phyloP scores from a whole-genome alignment of 352 stramenopile genomes.

The Stephanocyclus meneghinianus region DNA sequence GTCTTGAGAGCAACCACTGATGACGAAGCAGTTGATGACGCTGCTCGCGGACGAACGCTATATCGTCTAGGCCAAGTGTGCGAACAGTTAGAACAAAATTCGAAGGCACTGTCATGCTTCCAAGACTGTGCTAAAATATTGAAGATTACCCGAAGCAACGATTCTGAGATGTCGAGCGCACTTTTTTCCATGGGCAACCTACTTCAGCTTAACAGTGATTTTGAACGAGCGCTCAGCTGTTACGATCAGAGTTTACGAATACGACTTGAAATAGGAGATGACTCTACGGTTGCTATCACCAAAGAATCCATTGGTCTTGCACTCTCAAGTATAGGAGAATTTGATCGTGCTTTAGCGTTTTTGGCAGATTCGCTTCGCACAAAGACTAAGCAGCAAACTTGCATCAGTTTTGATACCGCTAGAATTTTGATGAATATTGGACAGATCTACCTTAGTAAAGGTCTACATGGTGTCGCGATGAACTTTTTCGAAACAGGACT shows the following conservation, averaged over 20 bases:
- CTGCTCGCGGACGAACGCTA: slow-evolving; percentile 49
- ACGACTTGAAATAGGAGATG: slow-evolving; percentile 46
- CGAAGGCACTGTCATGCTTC: slow-evolving; percentile 56
- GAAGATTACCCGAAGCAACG: slow-evolving; percentile 38
- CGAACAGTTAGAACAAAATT: slow-evolving; percentile 50
- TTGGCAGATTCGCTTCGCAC: slow-evolving; percentile 54
- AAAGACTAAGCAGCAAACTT: slow-evolving; percentile 52
- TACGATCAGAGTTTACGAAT: slow-evolving; percentile 67
- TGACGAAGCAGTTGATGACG: slow-evolving; percentile 47
- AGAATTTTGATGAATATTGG: slow-evolving; percentile 58
- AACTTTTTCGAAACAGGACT: slow-evolving; percentile 57
- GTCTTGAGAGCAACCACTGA: slow-evolving; percentile 35
- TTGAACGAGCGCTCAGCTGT: slow-evolving; percentile 59
- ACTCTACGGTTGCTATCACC: slow-evolving; percentile 55
- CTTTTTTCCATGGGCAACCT: slow-evolving; percentile 63
- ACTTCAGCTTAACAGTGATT: slow-evolving; percentile 45
- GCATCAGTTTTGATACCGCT: slow-evolving; percentile 50
- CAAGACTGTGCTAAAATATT: slow-evolving; percentile 55
- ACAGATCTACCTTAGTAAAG: slow-evolving; percentile 59
- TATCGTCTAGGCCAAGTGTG: slow-evolving; percentile 56
- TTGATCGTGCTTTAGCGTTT: slow-evolving; percentile 59
- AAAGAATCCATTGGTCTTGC: slow-evolving; percentile 69
- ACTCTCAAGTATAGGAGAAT: slow-evolving; percentile 45
- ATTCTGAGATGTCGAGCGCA: slow-evolving; percentile 61
- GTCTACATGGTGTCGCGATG: slow-evolving; percentile 32